These are phyloP conservation scores for Camelina neglecta DNA, from an alignment of 345 rosid genomes.

Conservation along the genomic window DNA sequence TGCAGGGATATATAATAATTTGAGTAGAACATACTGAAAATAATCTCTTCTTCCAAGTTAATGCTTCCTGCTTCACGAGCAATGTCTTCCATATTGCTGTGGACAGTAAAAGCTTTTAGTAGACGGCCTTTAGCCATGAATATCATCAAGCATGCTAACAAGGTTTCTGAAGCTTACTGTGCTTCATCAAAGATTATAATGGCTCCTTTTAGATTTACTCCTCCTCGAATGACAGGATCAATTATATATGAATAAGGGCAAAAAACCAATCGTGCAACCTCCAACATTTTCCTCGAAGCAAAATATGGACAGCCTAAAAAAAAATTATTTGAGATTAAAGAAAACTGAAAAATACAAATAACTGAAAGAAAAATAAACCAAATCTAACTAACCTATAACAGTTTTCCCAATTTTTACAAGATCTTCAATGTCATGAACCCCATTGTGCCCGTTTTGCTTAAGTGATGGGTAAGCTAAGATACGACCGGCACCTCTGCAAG, in stretches of 20 bases:
- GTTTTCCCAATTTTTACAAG: constrained; percentile 89
- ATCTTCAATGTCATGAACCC: constrained; percentile 97
- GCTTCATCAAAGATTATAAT: constrained; percentile 94
- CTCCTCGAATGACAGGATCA: constrained; percentile 88
- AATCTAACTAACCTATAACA: constrained; percentile 64
- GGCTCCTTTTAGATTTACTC: constrained; percentile 84
- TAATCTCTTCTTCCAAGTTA: constrained; percentile 80
- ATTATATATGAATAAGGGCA: constrained; percentile 91
- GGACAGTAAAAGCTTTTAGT: constrained; percentile 23
- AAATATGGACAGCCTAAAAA: constrained; percentile 85
- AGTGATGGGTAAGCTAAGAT: constrained; percentile 76
- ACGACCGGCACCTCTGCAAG: constrained; percentile 67
- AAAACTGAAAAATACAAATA: constrained; percentile 1
- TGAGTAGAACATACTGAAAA: constrained; percentile 62
- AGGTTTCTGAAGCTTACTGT: constrained; percentile 62
- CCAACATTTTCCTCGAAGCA: constrained; percentile 85
- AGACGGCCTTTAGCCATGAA: constrained; percentile 8
- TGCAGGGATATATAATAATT: constrained; percentile 6
- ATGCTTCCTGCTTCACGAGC: constrained; percentile 95
- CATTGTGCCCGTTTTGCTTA: constrained; percentile 86
- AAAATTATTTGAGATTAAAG: constrained; percentile 15
- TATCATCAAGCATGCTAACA: constrained; percentile 6
- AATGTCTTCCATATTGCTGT: constrained; percentile 94
- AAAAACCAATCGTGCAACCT: constrained; percentile 79
- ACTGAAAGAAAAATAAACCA: neutral